Percentiles rank a stretch among this genome's conserved stretches.
Conservation (phyloP, 2,329 filamentous ascomycete genomes). For the Aureobasidium pullulans region DNA sequence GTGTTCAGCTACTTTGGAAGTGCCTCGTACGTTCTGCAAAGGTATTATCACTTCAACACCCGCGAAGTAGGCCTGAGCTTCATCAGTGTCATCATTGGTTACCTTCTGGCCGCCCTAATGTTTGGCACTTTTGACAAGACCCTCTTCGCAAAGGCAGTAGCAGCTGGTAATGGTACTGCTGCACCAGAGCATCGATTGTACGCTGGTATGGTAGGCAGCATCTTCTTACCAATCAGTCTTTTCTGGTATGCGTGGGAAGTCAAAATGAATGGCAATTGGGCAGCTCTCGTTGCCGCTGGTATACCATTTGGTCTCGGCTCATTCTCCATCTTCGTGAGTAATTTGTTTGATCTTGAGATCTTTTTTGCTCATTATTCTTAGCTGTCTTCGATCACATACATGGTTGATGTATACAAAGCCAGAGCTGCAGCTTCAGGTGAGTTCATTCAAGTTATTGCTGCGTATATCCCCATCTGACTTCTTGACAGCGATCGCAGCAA, state of each 20-base stretch:
- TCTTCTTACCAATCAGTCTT: constrained; percentile 20
- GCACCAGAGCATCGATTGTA: constrained; percentile 5
- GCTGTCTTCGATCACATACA: constrained; percentile 34
- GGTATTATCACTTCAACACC: constrained; percentile 19
- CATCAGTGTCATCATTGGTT: constrained; percentile 20
- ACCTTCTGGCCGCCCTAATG: constrained; percentile 22
- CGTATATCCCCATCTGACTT: background rate
- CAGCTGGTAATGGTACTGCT: background rate
- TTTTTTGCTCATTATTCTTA: background rate
- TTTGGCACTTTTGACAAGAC: constrained; percentile 28
- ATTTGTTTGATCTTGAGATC: background rate
- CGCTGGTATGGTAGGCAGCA: background rate
- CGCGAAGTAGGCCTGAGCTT: constrained; percentile 20
- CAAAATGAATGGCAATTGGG: constrained; percentile 29
- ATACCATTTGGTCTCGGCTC: constrained; percentile 24
- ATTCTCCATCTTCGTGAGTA: constrained; percentile 28
- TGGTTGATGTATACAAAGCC: constrained; percentile 48
- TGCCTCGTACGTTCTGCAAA: constrained; percentile 23
- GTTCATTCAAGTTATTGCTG: too few relatives aligned
- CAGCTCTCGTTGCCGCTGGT: constrained; percentile 28
- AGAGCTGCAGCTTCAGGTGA: constrained; percentile 45
- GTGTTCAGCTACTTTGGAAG: constrained; percentile 28
- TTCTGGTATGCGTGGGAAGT: constrained; percentile 37
- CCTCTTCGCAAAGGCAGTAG: background rate
- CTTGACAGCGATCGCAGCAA: constrained; percentile 45